Percentiles rank a stretch among this genome's conserved stretches.
Conservation (phyloP, 2,329 filamentous ascomycete genomes). For the Nemania abortiva region DNA sequence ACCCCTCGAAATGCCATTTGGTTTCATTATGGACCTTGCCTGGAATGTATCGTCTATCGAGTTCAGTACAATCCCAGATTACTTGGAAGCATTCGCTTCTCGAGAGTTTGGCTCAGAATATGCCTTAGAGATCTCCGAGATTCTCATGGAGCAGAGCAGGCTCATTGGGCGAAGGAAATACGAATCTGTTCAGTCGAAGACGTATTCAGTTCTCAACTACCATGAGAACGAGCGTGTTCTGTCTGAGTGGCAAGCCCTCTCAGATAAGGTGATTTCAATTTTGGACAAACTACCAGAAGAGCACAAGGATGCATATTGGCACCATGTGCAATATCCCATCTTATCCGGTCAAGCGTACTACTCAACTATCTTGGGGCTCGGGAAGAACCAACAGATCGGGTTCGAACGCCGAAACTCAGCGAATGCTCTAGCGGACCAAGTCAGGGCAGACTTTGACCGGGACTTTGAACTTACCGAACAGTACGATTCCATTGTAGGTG, state of each 20-base stretch:
- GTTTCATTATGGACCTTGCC: conserved; percentile 55
- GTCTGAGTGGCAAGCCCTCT: conserved; percentile 64
- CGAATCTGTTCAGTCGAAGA: conserved; percentile 68
- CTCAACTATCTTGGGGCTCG: conserved; percentile 60
- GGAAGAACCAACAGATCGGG: conserved; percentile 67
- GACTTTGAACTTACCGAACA: conserved; percentile 63
- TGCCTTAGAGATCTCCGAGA: conserved; percentile 59
- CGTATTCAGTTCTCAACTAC: conserved; percentile 70
- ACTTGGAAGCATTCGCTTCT: conserved; percentile 60
- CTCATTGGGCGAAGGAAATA: conserved; percentile 67
- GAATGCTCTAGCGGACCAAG: conserved; percentile 61
- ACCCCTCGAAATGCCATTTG: conserved; percentile 57
- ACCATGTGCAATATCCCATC: conserved; percentile 71
- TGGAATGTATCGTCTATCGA: conserved; percentile 65
- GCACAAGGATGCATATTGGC: conserved; percentile 67
- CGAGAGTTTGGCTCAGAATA: conserved; percentile 64
- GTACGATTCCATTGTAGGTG: conserved; percentile 63
- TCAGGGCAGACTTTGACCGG: conserved; percentile 62
- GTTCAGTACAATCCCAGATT: conserved; percentile 54
- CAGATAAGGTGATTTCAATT: conserved; percentile 58
- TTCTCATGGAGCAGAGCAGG: conserved; percentile 65
- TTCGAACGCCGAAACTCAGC: conserved; percentile 68
- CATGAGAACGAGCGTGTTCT: conserved; percentile 68
- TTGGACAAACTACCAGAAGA: conserved; percentile 57
- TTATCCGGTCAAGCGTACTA: conserved; percentile 67